Evolutionary conservation across 768 basidiomycete species (phyloP).

Genomic region (Tephrocybe sp.): DNA sequence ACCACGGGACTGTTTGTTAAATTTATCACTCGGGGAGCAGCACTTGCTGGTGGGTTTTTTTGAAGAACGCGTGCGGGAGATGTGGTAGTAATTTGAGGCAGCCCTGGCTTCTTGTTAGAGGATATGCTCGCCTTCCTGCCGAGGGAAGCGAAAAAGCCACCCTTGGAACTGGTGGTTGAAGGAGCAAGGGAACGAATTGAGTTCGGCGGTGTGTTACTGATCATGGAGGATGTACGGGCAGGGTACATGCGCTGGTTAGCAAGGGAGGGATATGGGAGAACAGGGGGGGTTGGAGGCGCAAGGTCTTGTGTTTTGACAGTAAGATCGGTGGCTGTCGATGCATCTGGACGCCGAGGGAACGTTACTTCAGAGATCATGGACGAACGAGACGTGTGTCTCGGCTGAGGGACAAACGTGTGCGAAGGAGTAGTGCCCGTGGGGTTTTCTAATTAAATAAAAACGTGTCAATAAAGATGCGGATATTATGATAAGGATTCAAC

Average conservation of each 20-base stretch:
- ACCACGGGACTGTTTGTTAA: conserved; percentile 47
- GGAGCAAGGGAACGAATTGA: conserved; percentile 50
- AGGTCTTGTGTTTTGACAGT: conserved; percentile 44
- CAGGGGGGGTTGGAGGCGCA: conserved; percentile 51
- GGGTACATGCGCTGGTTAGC: conserved; percentile 35
- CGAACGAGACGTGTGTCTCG: conserved; percentile 65
- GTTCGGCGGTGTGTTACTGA: conserved; percentile 38
- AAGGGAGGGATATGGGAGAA: conserved; percentile 75
- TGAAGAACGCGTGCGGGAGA: conserved; percentile 23
- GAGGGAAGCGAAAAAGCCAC: conserved; percentile 71
- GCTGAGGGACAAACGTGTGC: conserved; percentile 46
- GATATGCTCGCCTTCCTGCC: conserved; percentile 64
- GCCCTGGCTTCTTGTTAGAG: conserved; percentile 20
- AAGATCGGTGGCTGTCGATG: conserved; percentile 75
- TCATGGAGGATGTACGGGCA: conserved; percentile 29
- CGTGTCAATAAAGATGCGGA: conserved; percentile 3
- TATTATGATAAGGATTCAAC: conserved; percentile 14
- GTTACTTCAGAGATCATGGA: conserved; percentile 76
- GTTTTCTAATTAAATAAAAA: conserved; percentile 21
- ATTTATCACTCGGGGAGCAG: conserved; percentile 28
- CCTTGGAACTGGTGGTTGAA: conserved; percentile 39
- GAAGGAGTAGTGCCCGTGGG: conserved; percentile 33
- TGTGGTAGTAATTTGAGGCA: conserved; percentile 20
- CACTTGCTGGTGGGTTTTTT: conserved; percentile 17
- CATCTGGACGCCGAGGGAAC: conserved; percentile 79